Evolutionary conservation across 2,329 filamentous ascomycete species (phyloP), one percentile per base, ranked within the genome.

Genomic region (Apiospora phragmitis): DNA sequence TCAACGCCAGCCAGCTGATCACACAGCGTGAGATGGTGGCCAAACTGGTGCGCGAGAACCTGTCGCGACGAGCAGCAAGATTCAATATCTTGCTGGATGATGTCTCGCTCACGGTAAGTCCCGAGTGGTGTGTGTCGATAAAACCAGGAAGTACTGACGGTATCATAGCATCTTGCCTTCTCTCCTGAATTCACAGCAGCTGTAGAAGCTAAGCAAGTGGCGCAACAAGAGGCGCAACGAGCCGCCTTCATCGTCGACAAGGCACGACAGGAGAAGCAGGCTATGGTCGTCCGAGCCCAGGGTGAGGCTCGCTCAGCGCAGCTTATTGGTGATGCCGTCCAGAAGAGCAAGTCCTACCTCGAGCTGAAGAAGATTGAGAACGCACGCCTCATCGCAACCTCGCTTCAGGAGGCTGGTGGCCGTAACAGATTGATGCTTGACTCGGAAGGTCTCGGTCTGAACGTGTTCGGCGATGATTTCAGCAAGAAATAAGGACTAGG

Each of bases 331-430:
- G 96, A 99, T 69, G 96, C 96, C 73, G 97, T 99, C 91, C 99
- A 98, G 93, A 99, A 98, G 92, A 97, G 89, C 87, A 93, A 95
- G 85, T 93, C 94, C 75, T 99, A 99, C 82, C 90, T 99, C 74
- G 96, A 98, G 84, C 89, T 99, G 80, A 94, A 97, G 85, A 96
- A 97, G 88, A 97, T 99, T 78, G 96, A 99, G 86, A 99, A 98
- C 79, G 96, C 96, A 8, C 89, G 94, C 75, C 88, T 90, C 70
- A 97, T 99, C 83, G 96, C 96, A n/a, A 83, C 88, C 76, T 91
- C 97, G 76, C 82, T 99, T 77, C 94, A 98, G 83, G 94, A 97
- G 82, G 88, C 88, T 71, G 93, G 93, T 72, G 92, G 93, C 81
- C 91, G 91, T 86, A 99, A 99, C 87, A 96, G 96, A 85, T 87